Evolutionary conservation across 768 basidiomycete genomes (phyloP), one percentile per base, ranked within the genome.

Genomic region (Lactarius indigo): DNA sequence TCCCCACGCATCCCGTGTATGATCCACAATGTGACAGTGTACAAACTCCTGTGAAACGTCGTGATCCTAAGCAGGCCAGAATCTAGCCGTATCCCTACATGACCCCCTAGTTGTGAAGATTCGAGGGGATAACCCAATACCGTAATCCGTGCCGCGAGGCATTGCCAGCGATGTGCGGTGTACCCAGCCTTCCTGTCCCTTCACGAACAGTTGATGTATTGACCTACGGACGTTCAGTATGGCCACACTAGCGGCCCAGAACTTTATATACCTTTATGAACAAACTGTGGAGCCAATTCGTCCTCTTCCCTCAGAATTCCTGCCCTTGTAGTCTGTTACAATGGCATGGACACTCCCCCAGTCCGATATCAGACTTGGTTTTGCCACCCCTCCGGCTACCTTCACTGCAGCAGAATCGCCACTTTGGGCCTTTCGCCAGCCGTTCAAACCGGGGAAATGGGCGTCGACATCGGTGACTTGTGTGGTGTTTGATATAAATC

Each of bases 381-480:
- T 54, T 41, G 8, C 57, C 44, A 23, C 18, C 1, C 42, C 57
- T 52, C 37, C 37, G 8, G 23, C 42, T n/a, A 58, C n/a, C 23
- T 31, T 18, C n/a, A 28, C 58, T 30, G 15, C 10, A 39, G 41
- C 10, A 33, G 41, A 59, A 26, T 20, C 31, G 12, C 62, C 58
- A 9, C 39, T 55, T 61, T 63, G 61, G 66, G 52, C 7, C 26
- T 47, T 59, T 17, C 57, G 50, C 35, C 50, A 59, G 28, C 1
- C 66, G 26, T 42, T 63, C 20, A 28, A 54, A 23, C 31, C 52
- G 13, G 59, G 59, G 42, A 47, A 58, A 10, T 60, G 63, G 62
- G 31, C 52, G n/a, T 8, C 18, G 26, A 52, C 47, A 41, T 58
- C 57, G 56, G 65, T 58, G n/a, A 33, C n/a, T 59, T 60, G 35